Evolutionary conservation across 2,329 filamentous ascomycete genomes (phyloP), one percentile per base, ranked within the genome.

Genomic region (Rhinocladiella mackenziei): DNA sequence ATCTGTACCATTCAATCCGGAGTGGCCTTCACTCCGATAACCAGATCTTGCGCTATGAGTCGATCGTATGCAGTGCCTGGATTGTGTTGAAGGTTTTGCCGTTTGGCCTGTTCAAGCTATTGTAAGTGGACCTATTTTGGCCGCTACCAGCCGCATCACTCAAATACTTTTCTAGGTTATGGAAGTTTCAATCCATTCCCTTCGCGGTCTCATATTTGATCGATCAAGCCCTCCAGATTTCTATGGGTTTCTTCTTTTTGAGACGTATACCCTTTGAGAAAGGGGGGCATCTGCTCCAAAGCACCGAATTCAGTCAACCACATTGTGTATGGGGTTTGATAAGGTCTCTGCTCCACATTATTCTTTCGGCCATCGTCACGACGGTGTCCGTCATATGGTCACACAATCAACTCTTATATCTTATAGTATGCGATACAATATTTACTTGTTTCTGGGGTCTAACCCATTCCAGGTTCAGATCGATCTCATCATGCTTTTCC

Each of bases 281-380:
- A 10, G 19, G 10, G 11, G 32, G 32, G 5, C 6, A n/a, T 11
- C 32, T 35, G 6, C 32, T 35, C 14, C 14, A 20, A 19, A 35
- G 18, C 14, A 35, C 8, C 2, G 32, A 35, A 5, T 19, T 35
- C 4, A 17, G 32, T 9, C 32, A 35, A 13, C 19, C 14, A 17
- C 32, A 35, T n/a, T 35, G 19, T 17, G 32, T n/a, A 4, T 35
- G 32, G 32, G 32, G 32, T 19, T 4, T 35, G 32, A 17, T 17
- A 20, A 35, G 32, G 19, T 15, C 32, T 9, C 13, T 35, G 5
- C 19, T 35, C 7, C 32, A 35, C 19, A 35, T 35, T 17, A 20
- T 35, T 35, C 11, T 19, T 19, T 35, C 32, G 14, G 18, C 14
- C 13, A 19, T 19, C 19, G n/a, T 35, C 32, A 11, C 11, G 18